A percentile compares a stretch with the other conserved stretches of the same genome.
Conservation (phyloP, 441 rosid genomes). For the Gossypium schwendimanii region DNA sequence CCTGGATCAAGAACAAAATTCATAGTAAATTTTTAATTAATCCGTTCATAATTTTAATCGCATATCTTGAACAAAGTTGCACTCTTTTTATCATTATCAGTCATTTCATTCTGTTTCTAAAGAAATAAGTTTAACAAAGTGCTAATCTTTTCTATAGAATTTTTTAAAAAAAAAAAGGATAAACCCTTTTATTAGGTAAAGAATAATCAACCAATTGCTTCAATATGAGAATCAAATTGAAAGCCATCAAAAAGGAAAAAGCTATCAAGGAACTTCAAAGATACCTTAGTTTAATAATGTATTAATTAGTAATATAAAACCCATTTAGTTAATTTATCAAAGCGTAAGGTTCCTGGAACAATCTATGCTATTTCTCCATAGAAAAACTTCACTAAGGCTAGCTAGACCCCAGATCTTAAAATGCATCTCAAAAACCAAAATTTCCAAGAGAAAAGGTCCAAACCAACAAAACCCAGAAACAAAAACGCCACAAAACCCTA, state of each 20-base stretch:
- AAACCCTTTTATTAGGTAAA: neutral
- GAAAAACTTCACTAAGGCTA: neutral
- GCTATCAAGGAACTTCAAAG: neutral
- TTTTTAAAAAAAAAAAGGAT: no score
- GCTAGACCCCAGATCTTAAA: slow-evolving; percentile 13
- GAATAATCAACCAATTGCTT: neutral
- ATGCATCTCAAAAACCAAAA: slow-evolving; percentile 9
- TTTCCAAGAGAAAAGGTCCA: slow-evolving; percentile 18
- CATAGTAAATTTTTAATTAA: neutral
- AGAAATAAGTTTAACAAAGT: neutral
- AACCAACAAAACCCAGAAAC: slow-evolving; percentile 20
- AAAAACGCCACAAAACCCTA: slow-evolving; percentile 26
- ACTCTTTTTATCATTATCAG: neutral
- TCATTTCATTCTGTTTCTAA: neutral
- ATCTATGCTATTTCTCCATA: neutral
- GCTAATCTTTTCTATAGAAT: neutral
- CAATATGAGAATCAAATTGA: neutral
- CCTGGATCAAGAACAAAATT: neutral
- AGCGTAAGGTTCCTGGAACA: neutral
- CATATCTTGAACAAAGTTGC: neutral
- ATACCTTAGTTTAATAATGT: neutral
- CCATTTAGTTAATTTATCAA: neutral
- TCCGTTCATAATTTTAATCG: neutral
- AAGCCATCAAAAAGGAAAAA: neutral
- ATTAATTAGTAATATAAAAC: neutral